Percentiles rank a stretch among this genome's conserved stretches.
phyloP scores from a whole-genome alignment of 768 basidiomycete species.

The Boletus huronensis region DNA sequence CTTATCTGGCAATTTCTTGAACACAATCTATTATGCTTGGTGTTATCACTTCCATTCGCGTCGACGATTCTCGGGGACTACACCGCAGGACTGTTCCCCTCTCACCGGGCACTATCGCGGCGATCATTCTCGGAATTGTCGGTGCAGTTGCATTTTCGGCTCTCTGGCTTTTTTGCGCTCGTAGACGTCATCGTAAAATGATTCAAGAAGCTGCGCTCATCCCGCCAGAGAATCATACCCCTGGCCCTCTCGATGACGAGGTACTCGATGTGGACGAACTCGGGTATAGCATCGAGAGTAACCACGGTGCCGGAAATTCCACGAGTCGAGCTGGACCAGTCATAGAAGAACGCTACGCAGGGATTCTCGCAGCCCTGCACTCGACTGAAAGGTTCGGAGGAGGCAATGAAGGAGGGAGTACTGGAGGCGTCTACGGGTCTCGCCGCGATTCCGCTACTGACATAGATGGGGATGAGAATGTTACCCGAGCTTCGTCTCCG shows the following conservation, averaged over 20 bases:
- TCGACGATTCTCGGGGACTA: conserved; percentile 3
- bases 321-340: not conserved
- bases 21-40: conserved; percentile 3
- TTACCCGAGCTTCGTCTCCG: conserved; percentile 21
- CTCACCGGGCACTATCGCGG: conserved; percentile 26
- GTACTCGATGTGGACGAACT: conserved; percentile 14
- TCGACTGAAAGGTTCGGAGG: conserved; percentile 8
- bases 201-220: conserved; percentile 16
- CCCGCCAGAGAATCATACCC: conserved; percentile 3
- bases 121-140: conserved; percentile 23
- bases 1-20: conserved; percentile 9
- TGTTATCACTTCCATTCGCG: conserved; percentile 2
- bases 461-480: conserved; percentile 6
- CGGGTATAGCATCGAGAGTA: not conserved
- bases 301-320: not conserved
- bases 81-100: conserved; percentile 6
- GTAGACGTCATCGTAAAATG: conserved; percentile 27
- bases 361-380: conserved; percentile 25
- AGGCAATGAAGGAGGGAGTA: conserved; percentile 25
- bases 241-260: conserved; percentile 25
- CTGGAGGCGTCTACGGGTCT: conserved; percentile 27
- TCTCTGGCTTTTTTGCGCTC: conserved; percentile 33
- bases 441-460: conserved; percentile 9
- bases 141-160: conserved; percentile 26
- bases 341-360: conserved; percentile 29